These are phyloP conservation scores for Sesbania bispinosa DNA, from an alignment of 306 rosid species.

Conservation along the genomic window DNA sequence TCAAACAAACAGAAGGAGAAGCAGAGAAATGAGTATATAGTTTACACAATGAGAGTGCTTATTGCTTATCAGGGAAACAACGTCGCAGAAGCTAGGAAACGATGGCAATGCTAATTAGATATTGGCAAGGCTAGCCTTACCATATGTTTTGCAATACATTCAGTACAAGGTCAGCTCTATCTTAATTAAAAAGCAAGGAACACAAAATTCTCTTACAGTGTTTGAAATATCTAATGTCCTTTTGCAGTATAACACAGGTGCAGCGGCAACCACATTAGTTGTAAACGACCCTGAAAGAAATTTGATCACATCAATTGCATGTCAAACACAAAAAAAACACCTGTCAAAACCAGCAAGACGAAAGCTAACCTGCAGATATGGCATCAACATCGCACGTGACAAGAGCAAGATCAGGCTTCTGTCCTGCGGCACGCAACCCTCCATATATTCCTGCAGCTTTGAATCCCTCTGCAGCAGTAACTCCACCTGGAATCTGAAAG, in stretches of 20 bases:
- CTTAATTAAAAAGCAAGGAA: conserved; percentile 4
- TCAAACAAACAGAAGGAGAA: too few relatives aligned
- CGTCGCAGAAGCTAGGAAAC: not conserved
- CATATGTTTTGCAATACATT: not conserved
- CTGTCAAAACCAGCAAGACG: not conserved
- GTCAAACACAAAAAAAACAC: not conserved
- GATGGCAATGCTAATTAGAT: not conserved
- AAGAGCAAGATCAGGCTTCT: conserved; percentile 90
- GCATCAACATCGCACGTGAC: conserved; percentile 95
- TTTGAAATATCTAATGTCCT: conserved; percentile 37
- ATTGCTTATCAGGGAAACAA: too few relatives aligned
- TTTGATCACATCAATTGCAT: not conserved
- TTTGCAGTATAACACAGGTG: conserved; percentile 90
- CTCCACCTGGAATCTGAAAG: conserved; percentile 82
- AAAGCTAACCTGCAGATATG: conserved; percentile 67
- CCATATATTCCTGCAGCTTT: conserved; percentile 86
- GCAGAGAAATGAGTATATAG: too few relatives aligned
- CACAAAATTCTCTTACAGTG: conserved; percentile 47
- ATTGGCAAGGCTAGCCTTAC: not conserved
- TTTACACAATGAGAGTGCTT: too few relatives aligned
- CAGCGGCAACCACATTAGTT: conserved; percentile 91
- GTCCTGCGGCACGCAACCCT: conserved; percentile 73
- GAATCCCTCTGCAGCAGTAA: conserved; percentile 87
- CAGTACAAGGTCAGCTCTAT: not conserved
- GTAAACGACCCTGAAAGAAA: conserved; percentile 77